Evolutionary conservation across 2,329 filamentous ascomycete genomes (phyloP), one percentile per base, ranked within the genome.

Genomic region (Aaosphaeria pasadenensis): DNA sequence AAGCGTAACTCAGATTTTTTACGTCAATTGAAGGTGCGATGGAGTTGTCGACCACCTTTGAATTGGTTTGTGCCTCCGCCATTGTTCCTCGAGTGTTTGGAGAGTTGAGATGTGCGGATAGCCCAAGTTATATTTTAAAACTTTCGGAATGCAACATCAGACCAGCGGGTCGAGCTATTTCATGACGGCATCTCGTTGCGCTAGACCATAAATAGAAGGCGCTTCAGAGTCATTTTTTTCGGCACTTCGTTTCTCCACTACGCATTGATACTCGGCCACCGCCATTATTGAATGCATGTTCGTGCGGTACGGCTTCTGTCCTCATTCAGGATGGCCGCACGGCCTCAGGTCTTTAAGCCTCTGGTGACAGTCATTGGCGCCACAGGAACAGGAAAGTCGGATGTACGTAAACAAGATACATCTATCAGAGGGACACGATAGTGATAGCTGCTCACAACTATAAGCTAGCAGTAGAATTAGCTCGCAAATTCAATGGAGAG

Each of bases 381-480:
- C 42, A 97, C 92, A 7, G 92, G 91, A 49, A 96, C 91, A 1
- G 92, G 92, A 53, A 96, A 95, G 73, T 95, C 91, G 36, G 87
- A 95, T 76, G 90, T 95, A 77, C 63, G 75, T 30, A 38, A 5
- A 4, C 2, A 13, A 28, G 3, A 4, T 39, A 24, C 30, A 13
- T 35, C 6, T 44, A 43, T 5, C 29, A 33, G n/a, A 11, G n/a
- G 36, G 38, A 29, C 29, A 46, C 17, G 29, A 42, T 7, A 36
- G 9, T 36, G 33, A 31, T 52, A 52, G 17, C 70, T 76, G 57
- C 77, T 62, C 67, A 70, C 67, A 41, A 29, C 54, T 68, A 57
- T 46, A 61, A 96, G 91, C 81, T 96, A 56, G 94, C 94, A 6
- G 87, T 99, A 38, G 89, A 96, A 54, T 74, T 99, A 44, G 94